Percentiles rank a stretch among this genome's conserved stretches.
Evolutionary conservation across 176 grass and related monocot genomes (phyloP).

Genomic region (Triticum urartu): DNA sequence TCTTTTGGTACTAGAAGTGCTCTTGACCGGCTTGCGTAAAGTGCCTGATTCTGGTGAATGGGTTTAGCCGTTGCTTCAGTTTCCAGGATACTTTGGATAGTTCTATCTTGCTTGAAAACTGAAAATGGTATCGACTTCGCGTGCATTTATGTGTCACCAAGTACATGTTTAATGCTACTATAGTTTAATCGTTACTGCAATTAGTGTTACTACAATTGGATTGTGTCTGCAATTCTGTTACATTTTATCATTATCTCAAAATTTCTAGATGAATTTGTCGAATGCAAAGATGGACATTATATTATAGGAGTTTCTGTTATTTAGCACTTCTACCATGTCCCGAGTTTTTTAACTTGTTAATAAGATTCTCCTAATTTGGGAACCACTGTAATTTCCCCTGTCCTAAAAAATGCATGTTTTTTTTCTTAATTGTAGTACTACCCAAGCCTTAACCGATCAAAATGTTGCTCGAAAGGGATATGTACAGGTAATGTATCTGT

Average conservation of each 20-base stretch:
- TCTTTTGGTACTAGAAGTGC: not conserved
- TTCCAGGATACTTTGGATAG: not conserved
- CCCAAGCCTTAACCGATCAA: slow-evolving; percentile 95
- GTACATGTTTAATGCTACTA: not conserved
- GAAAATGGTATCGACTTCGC: not conserved
- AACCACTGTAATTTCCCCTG: slow-evolving; percentile 1
- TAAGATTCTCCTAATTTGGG: slow-evolving; percentile 1
- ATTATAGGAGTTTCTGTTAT: slow-evolving; percentile 19
- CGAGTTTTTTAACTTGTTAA: not conserved
- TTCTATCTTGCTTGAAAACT: not conserved
- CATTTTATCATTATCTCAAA: slow-evolving; percentile 14
- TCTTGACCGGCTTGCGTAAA: not conserved
- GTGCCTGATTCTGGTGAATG: slow-evolving; percentile 11
- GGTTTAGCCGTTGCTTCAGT: not conserved
- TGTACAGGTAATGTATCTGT: slow-evolving; percentile 77
- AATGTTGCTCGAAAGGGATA: slow-evolving; percentile 97
- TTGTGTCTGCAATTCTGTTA: slow-evolving; percentile 1
- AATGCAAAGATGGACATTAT: not conserved
- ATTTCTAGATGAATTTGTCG: not conserved
- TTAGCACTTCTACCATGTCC: slow-evolving; percentile 14
- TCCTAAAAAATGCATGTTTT: slow-evolving; percentile 30
- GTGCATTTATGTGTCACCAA: not conserved
- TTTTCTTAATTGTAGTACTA: slow-evolving; percentile 64
- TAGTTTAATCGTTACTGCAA: slow-evolving; percentile 2
- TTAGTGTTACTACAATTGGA: slow-evolving; percentile 12